Base-by-base conservation (phyloP, 2,329 filamentous ascomycete genomes). In the Diaporthe citriasiana region DNA sequence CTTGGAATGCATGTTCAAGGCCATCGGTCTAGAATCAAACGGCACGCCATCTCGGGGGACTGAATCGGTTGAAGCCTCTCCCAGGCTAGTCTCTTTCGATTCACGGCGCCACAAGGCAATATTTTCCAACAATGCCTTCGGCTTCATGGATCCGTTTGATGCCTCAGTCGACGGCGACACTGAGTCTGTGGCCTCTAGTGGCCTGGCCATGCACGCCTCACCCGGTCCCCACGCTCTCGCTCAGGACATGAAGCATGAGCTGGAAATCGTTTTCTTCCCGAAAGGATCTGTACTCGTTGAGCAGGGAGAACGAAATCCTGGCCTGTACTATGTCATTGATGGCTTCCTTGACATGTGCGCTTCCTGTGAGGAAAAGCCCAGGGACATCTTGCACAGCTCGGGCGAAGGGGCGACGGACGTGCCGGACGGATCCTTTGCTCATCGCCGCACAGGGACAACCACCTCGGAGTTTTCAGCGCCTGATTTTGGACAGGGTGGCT, bases 201-300 rank as follows among this genome's bases (percentile, higher is more conserved):
- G 91, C 0, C 86, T 92, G 60, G 90, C 90, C 4, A 87, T 90
- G 55, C 84, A 85, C 45, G 88, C 89, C 4, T 89, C 90, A 0
- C 90, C 91, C 0, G 94, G 92, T 77, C 89, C 92, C 0, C 87
- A 94, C 71, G 84, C 87, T 4, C 84, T 96, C 7, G 90, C 91
- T 5, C 91, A 95, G 74, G 96, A 98, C 75, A 89, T 98, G 84
- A 93, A 93, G 76, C 93, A 97, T 76, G 97, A 99, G 70, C 91
- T 98, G 3, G 97, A 99, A 80, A 98, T 99, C 77, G 97, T 99
- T 8, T 98, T 94, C 84, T 99, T 99, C 77, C 96, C 95, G 0
- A 94, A 98, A 82, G 95, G 94, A 3, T 96, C 97, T 1, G 93
- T 99, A 0, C 88, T 99, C 22, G 95, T 99, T 0, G 97, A 99